These are phyloP conservation scores for Claviceps humidiphila DNA, from an alignment of 2,329 filamentous ascomycete genomes.

Conservation along the genomic window DNA sequence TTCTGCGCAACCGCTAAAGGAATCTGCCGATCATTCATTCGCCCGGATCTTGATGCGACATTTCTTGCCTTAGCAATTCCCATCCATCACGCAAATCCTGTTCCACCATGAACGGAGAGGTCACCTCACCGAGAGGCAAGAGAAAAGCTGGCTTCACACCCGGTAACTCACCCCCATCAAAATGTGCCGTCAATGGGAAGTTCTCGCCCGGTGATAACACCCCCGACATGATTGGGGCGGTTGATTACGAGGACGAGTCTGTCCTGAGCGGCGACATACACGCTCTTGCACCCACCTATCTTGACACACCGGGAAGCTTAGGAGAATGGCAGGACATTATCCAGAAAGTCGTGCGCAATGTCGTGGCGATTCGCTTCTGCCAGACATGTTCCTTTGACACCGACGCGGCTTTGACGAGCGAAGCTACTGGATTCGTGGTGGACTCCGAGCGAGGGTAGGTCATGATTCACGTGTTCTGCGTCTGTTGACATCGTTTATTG, in stretches of 20 bases:
- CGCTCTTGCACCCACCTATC: constrained; percentile 19
- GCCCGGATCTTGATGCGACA: constrained; percentile 5
- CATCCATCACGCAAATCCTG: not conserved
- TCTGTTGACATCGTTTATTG: not conserved
- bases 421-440: constrained; percentile 95
- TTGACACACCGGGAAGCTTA: constrained; percentile 25
- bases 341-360: constrained; percentile 83
- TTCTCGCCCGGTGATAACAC: constrained; percentile 36
- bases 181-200: constrained; percentile 31
- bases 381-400: constrained; percentile 97
- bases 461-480: not conserved
- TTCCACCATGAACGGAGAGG: constrained; percentile 30
- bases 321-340: constrained; percentile 90
- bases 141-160: constrained; percentile 36
- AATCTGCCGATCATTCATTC: not conserved
- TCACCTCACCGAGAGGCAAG: constrained; percentile 31
- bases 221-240: constrained; percentile 25
- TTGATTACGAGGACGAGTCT: constrained; percentile 26
- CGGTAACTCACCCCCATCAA: constrained; percentile 21
- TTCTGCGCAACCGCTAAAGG: not conserved
- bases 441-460: constrained; percentile 76
- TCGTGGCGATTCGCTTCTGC: constrained; percentile 98
- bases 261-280: constrained; percentile 28
- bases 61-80: not conserved
- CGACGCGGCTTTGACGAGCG: constrained; percentile 83